Conservation (phyloP, 2,329 filamentous ascomycete genomes). For the Leptographium radiaticola region DNA sequence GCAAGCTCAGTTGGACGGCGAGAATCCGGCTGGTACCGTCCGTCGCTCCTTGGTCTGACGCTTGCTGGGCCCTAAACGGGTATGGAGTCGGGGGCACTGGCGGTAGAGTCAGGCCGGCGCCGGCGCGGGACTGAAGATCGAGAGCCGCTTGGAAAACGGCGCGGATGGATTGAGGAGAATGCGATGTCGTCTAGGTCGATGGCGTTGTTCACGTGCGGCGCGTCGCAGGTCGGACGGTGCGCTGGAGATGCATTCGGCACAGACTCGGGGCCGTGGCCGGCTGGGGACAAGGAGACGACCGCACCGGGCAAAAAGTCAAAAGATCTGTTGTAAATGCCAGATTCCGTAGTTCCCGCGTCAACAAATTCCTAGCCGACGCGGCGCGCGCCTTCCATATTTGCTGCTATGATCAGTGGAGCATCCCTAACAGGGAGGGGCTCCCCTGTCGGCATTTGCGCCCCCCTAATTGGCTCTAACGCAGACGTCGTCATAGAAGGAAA, state of each 20-base stretch:
- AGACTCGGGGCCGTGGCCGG: not conserved
- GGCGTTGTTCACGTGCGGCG: too few species aligned
- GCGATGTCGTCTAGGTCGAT: too few species aligned
- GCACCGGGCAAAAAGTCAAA: not conserved
- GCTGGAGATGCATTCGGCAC: too few species aligned
- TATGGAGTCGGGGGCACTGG: not conserved
- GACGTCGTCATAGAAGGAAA: not conserved
- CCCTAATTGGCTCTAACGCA: not conserved
- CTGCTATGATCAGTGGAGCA: not conserved
- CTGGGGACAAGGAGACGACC: not conserved
- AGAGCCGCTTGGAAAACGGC: not conserved
- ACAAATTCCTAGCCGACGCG: constrained; percentile 14
- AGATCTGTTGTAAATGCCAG: not conserved
- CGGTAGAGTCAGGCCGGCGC: not conserved
- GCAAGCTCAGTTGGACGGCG: too few species aligned
- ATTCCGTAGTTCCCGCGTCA: constrained; percentile 11
- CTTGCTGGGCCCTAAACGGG: not conserved
- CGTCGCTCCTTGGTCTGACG: too few species aligned
- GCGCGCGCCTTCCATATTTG: constrained; percentile 5
- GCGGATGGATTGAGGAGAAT: not conserved
- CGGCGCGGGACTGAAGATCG: not conserved
- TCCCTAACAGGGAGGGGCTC: not conserved
- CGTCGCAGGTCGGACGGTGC: too few species aligned
- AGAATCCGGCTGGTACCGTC: too few species aligned
- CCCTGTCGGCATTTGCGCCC: not conserved